Percentiles rank a stretch among this genome's conserved stretches.
phyloP scores from a whole-genome alignment of 2,329 filamentous ascomycete genomes.

The Paramyrothecium sp. region DNA sequence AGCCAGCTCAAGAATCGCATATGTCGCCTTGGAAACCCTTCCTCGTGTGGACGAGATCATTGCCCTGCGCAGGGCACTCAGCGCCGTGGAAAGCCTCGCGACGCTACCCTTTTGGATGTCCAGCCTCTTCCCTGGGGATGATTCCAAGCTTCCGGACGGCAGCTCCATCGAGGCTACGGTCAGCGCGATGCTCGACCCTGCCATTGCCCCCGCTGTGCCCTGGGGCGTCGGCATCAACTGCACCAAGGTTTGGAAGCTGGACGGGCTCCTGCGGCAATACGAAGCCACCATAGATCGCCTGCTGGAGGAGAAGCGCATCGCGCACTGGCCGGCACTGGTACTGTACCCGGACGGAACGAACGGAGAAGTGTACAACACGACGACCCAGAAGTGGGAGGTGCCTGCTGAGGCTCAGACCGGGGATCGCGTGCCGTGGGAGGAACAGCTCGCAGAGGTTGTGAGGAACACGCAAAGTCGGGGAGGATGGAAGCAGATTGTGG shows the following conservation, averaged over 20 bases:
- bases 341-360: constrained; percentile 70
- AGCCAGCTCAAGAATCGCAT: constrained; percentile 41
- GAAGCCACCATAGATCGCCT: constrained; percentile 45
- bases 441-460: constrained; percentile 40
- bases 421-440: constrained; percentile 40
- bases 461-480: constrained; percentile 30
- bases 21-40: constrained; percentile 65
- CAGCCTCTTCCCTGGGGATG: constrained; percentile 59
- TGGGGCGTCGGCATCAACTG: constrained; percentile 70
- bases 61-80: constrained; percentile 49
- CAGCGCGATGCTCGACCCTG: constrained; percentile 33
- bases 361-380: constrained; percentile 65
- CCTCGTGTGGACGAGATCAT: constrained; percentile 61
- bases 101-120: constrained; percentile 57
- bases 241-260: constrained; percentile 63
- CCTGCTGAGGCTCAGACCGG: constrained; percentile 21
- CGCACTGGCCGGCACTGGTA: constrained; percentile 52
- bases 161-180: constrained; percentile 34
- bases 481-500: constrained; percentile 44
- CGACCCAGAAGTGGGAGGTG: constrained; percentile 58
- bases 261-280: constrained; percentile 51
- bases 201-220: constrained; percentile 31
- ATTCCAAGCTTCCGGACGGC: constrained; percentile 55
- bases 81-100: constrained; percentile 21
- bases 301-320: constrained; percentile 28